Percentiles rank a stretch among this genome's conserved stretches.
Conservation (phyloP, 805 yeast species). For the Torulaspora quercuum region DNA sequence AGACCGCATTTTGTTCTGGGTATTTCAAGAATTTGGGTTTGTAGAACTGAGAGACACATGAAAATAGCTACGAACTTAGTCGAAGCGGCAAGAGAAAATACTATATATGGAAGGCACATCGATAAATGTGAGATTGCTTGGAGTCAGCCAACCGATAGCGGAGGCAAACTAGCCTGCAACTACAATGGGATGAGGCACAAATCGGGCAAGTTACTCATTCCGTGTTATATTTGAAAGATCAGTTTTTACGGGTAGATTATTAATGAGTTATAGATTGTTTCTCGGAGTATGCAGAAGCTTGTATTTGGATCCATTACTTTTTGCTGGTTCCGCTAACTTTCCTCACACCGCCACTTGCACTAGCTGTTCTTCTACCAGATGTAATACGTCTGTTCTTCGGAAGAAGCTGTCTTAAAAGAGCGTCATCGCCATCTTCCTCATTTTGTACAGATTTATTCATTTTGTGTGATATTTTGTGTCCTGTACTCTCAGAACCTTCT, state of each 20-base stretch:
- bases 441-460: conserved; percentile 11
- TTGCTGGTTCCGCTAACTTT: conserved; percentile 35
- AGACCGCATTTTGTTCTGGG: conserved; percentile 43
- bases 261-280: conserved; percentile 1
- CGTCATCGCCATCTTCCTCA: conserved; percentile 20
- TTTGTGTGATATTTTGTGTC: conserved; percentile 16
- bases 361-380: conserved; percentile 35
- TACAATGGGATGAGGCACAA: conserved; percentile 55
- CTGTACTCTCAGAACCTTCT: conserved; percentile 26
- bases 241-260: too few relatives aligned
- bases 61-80: conserved; percentile 51
- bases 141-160: conserved; percentile 69
- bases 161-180: conserved; percentile 53
- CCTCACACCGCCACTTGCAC: conserved; percentile 35
- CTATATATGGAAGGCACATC: conserved; percentile 49
- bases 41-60: conserved; percentile 42
- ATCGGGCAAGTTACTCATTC: conserved; percentile 34
- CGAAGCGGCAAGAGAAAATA: conserved; percentile 41
- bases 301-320: conserved; percentile 17
- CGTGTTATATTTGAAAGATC: conserved; percentile 28
- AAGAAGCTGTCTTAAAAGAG: conserved; percentile 29
- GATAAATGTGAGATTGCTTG: conserved; percentile 51
- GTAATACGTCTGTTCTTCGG: conserved; percentile 33
- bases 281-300: conserved; percentile 1
- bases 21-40: conserved; percentile 49